phyloP scores from a whole-genome alignment of 108 stramenopile species.

The Aureococcus anophagefferens region DNA sequence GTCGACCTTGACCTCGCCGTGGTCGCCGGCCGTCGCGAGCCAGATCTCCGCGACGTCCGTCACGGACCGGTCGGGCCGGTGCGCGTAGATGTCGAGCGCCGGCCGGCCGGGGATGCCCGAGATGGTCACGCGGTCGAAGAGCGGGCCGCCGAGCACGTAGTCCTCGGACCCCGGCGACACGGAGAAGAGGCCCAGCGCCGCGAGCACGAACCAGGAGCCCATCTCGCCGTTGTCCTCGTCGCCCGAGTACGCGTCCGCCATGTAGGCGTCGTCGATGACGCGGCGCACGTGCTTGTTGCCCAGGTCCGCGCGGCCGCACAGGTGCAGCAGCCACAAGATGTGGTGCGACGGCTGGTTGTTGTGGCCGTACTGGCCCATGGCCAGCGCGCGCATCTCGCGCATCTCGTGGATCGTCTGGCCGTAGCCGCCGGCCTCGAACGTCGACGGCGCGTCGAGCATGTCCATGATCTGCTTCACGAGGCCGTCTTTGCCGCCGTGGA shows the following conservation, averaged over 20 bases:
- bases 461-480: neutral
- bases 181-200: constrained; percentile 15
- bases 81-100: neutral
- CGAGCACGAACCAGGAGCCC: constrained; percentile 21
- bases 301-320: neutral
- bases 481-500: neutral
- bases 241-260: constrained; percentile 19
- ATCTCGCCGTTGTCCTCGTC: constrained; percentile 36
- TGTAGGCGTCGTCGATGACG: constrained; percentile 8
- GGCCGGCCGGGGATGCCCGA: neutral
- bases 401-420: constrained; percentile 26
- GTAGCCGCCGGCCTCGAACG: constrained; percentile 1
- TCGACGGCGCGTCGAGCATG: constrained; percentile 8
- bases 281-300: neutral
- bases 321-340: constrained; percentile 22
- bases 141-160: constrained; percentile 16
- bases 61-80: neutral
- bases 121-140: constrained; percentile 11
- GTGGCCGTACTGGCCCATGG: constrained; percentile 34
- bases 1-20: neutral
- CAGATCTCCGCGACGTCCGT: neutral
- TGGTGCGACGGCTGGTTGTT: constrained; percentile 35
- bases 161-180: constrained; percentile 12
- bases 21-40: neutral
- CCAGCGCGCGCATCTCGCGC: constrained; percentile 27